These are phyloP conservation scores for Fraxinus excelsior DNA, from an alignment of 257 asterid species.

Conservation along the genomic window DNA sequence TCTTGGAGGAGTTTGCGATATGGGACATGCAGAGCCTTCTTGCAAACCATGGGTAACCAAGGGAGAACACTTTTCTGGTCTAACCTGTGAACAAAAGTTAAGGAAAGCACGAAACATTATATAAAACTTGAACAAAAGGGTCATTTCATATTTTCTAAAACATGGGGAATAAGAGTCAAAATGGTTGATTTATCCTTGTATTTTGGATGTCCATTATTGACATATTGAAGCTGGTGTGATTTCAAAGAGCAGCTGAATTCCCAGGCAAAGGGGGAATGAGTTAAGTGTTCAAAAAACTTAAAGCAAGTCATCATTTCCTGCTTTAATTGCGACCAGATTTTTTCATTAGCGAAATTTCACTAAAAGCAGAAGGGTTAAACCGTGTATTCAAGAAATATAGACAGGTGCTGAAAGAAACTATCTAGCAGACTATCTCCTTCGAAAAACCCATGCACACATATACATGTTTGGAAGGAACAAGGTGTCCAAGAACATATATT, in stretches of 20 bases:
- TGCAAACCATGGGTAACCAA: background rate
- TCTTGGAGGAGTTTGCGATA: slow-evolving; percentile 31
- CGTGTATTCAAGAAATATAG: background rate
- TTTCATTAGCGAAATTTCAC: background rate
- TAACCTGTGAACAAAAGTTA: slow-evolving; percentile 34
- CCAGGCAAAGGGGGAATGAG: background rate
- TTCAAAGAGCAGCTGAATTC: background rate
- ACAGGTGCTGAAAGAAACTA: background rate
- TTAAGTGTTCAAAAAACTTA: background rate
- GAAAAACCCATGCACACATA: background rate
- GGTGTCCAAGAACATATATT: slow-evolving; percentile 3
- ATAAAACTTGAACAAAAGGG: background rate
- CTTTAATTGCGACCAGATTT: background rate
- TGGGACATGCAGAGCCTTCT: slow-evolving; percentile 30
- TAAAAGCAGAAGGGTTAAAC: background rate
- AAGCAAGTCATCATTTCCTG: background rate
- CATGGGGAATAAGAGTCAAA: background rate
- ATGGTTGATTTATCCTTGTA: background rate
- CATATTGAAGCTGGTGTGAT: background rate
- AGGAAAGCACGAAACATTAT: slow-evolving; percentile 1
- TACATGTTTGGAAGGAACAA: background rate
- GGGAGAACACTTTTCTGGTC: slow-evolving; percentile 22
- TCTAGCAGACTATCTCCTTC: background rate
- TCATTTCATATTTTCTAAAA: background rate
- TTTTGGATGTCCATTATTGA: background rate